A percentile compares a stretch with the other conserved stretches of the same genome.
These are phyloP conservation scores for Cystobasidium tubakii DNA, from an alignment of 768 basidiomycete genomes.

Conservation along the genomic window DNA sequence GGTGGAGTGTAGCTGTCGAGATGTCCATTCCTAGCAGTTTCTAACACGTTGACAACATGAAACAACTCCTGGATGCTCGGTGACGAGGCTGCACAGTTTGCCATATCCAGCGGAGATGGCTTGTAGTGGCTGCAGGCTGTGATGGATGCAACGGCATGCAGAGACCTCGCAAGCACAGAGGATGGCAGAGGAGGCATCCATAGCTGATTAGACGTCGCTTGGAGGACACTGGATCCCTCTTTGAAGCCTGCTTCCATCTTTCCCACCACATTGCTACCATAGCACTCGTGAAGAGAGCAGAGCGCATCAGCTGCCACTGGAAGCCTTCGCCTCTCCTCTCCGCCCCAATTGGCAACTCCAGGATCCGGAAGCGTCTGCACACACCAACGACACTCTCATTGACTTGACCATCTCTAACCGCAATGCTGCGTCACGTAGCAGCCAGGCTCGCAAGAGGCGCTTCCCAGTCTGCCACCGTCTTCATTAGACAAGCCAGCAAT, in stretches of 20 bases:
- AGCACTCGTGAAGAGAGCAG: background rate
- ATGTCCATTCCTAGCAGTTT: too few species aligned
- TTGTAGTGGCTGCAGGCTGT: background rate
- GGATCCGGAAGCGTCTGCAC: background rate
- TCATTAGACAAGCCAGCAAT: background rate
- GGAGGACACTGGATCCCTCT: too few species aligned
- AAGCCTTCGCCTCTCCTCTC: background rate
- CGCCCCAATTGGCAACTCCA: background rate
- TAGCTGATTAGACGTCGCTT: too few species aligned
- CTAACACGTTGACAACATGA: too few species aligned
- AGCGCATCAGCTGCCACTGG: background rate
- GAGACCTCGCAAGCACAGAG: too few species aligned
- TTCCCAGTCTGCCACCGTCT: background rate
- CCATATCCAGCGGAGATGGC: conserved; percentile 5
- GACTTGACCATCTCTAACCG: background rate
- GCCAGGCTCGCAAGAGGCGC: background rate
- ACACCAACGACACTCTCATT: too few species aligned
- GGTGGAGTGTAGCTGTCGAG: too few species aligned
- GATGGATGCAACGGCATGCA: background rate
- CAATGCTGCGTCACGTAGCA: background rate
- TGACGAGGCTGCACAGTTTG: too few species aligned
- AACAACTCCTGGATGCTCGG: too few species aligned
- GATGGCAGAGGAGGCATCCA: too few species aligned
- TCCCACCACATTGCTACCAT: background rate
- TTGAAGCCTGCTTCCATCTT: too few species aligned